Evolutionary conservation across 345 rosid genomes (phyloP).

Genomic region (Clarkia xantiana): DNA sequence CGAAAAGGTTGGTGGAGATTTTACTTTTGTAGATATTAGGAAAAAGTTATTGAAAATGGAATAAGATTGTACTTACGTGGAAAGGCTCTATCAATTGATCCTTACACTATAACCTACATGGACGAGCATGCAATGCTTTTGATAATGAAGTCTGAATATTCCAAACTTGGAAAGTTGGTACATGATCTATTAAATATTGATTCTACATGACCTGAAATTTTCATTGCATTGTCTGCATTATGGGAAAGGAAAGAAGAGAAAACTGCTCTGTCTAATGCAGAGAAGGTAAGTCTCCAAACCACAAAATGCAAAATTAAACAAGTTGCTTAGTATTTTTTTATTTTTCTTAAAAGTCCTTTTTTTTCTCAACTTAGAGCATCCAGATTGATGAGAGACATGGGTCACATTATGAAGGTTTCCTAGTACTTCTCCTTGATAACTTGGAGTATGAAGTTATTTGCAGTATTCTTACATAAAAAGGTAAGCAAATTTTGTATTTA

Average conservation of each 20-base stretch:
- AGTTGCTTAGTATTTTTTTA: conserved; percentile 1
- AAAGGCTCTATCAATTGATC: conserved; percentile 93
- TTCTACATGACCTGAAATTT: conserved; percentile 77
- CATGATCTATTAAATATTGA: conserved; percentile 83
- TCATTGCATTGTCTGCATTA: conserved; percentile 73
- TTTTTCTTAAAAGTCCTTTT: conserved; percentile 4
- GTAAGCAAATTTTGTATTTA: background rate
- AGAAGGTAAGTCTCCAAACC: conserved; percentile 46
- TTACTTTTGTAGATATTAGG: background rate
- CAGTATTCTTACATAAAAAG: background rate
- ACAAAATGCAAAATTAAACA: background rate
- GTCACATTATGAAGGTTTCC: conserved; percentile 80
- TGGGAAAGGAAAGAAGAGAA: conserved; percentile 85
- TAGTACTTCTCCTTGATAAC: background rate
- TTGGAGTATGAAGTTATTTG: too few species aligned
- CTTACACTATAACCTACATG: conserved; percentile 70
- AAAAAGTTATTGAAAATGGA: background rate
- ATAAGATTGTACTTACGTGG: conserved; percentile 12
- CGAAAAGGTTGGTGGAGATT: conserved; percentile 51
- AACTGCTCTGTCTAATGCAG: conserved; percentile 77
- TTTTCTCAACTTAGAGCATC: conserved; percentile 52
- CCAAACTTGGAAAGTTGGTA: conserved; percentile 74
- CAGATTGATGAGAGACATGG: conserved; percentile 88
- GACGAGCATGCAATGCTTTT: conserved; percentile 98
- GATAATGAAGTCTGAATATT: conserved; percentile 62